Evolutionary conservation across 2,329 filamentous ascomycete genomes (phyloP).

Genomic region (Epicoccum nigrum): DNA sequence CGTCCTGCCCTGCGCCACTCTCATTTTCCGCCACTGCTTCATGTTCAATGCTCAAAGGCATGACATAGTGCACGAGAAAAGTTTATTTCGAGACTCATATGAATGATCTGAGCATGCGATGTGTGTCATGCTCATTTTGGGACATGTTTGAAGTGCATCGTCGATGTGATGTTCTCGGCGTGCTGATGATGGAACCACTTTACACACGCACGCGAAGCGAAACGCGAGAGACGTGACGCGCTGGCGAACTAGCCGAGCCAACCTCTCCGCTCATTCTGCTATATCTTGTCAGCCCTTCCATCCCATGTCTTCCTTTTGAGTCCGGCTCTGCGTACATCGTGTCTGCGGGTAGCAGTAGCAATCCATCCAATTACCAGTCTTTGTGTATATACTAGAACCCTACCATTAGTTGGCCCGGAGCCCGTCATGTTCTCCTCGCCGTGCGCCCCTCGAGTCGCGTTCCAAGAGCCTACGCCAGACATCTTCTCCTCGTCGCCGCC

Average conservation of each 20-base stretch:
- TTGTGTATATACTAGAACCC: constrained; percentile 4
- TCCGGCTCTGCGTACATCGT: constrained; percentile 3
- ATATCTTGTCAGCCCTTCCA: constrained; percentile 16
- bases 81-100: too few relatives aligned
- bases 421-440: constrained; percentile 40
- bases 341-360: constrained; percentile 5
- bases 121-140: neutral
- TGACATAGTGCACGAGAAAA: too few relatives aligned
- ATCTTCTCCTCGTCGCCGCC: constrained; percentile 49
- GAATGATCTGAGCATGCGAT: too few relatives aligned
- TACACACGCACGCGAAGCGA: too few relatives aligned
- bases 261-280: constrained; percentile 20
- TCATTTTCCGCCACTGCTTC: too few relatives aligned
- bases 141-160: neutral
- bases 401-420: constrained; percentile 2
- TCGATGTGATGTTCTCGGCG: neutral
- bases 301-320: constrained; percentile 10
- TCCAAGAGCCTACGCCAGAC: constrained; percentile 43
- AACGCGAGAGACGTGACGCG: constrained; percentile 14
- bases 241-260: constrained; percentile 23
- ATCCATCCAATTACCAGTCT: neutral
- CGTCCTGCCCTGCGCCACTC: neutral
- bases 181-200: constrained; percentile 20
- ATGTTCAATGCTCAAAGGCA: too few relatives aligned
- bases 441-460: constrained; percentile 27